Evolutionary conservation across 495 filamentous ascomycete species (phyloP), one percentile per base, ranked within the genome.

Genomic region (Penicillium parvum): DNA sequence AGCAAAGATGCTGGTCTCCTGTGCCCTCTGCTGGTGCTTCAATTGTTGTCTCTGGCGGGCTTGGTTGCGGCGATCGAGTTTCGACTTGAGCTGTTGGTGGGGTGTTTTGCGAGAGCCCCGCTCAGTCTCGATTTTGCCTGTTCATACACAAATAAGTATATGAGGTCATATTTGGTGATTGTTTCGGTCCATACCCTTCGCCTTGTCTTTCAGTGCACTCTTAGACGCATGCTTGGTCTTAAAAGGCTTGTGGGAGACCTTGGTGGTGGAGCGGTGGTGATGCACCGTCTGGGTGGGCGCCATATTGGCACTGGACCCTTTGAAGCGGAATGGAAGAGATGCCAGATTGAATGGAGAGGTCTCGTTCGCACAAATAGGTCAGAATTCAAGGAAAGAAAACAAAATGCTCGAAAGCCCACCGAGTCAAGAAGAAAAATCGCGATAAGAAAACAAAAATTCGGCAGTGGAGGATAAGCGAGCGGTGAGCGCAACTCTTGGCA

Each of bases 21-120:
- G 83, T 34, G 78, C 69, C 55, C 88, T 83, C 53, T 92, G 86
- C 46, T 80, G 80, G 44, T 90, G 82, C 66, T 96, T 96, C 49
- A 77, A 66, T 49, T 78, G 74, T 50, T 89, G 85, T 57, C 79
- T 79, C 70, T 98, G 92, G 54, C 88, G 88, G 33, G 86, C 85
- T 70, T 91, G 88, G 65, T 98, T 96, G 55, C 86, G 78, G 23
- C 92, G 84, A 67, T 95, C 88, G 63, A 98, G 72, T 68, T 96
- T 98, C 25, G 90, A 95, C 87, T 95, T 94, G 61, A 95, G 76
- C 68, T 95, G 88, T 60, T 97, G 94, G 63, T 96, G 88, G 45
- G 85, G 85, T 29, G 90, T 95, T 66, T 87, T 94, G 45, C 91
- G 83, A 47, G 70, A 71, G 26, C 81, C 78, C 58, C 70, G 66